Evolutionary conservation across 1,284 basidiomycete species (phyloP).

Genomic region (Cryptococcus amylolentus): DNA sequence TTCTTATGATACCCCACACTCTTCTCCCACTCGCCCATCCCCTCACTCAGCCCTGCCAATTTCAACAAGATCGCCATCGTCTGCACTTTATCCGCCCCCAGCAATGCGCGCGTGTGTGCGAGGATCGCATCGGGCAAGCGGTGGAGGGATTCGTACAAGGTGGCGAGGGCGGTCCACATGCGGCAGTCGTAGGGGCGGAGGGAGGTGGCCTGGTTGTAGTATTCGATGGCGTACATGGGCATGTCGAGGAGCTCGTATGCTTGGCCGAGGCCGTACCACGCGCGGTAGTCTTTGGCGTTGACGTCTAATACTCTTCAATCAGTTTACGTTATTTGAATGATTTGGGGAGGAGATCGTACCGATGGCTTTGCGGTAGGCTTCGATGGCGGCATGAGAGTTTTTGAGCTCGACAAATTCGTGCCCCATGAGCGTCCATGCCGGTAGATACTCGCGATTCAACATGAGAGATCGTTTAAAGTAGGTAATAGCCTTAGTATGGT

Average conservation of each 20-base stretch:
- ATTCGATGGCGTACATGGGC: slow-evolving; percentile 92
- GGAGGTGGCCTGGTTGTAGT: slow-evolving; percentile 93
- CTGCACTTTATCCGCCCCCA: slow-evolving; percentile 77
- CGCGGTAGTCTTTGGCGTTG: slow-evolving; percentile 92
- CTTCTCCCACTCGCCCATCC: slow-evolving; percentile 42
- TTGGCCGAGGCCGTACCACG: slow-evolving; percentile 98
- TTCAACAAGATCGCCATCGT: slow-evolving; percentile 66
- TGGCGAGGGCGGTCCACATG: slow-evolving; percentile 91
- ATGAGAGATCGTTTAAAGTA: slow-evolving; percentile 93
- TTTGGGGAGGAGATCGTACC: slow-evolving; percentile 56
- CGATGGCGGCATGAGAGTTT: slow-evolving; percentile 97
- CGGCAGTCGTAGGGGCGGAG: slow-evolving; percentile 94
- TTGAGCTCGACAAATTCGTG: slow-evolving; percentile 99
- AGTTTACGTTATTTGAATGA: neutral
- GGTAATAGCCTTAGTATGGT: slow-evolving; percentile 93
- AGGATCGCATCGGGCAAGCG: slow-evolving; percentile 79
- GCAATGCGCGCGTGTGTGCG: slow-evolving; percentile 80
- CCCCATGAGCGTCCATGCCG: slow-evolving; percentile 99
- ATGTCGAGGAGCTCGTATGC: slow-evolving; percentile 96
- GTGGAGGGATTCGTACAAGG: slow-evolving; percentile 87
- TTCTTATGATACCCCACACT: slow-evolving; percentile 35
- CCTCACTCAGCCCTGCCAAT: slow-evolving; percentile 66
- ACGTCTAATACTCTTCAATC: slow-evolving; percentile 59
- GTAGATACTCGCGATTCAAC: slow-evolving; percentile 87
- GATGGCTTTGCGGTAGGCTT: slow-evolving; percentile 91